phyloP scores from a whole-genome alignment of 2,329 filamentous ascomycete species.

The Harringtonia lauricola region DNA sequence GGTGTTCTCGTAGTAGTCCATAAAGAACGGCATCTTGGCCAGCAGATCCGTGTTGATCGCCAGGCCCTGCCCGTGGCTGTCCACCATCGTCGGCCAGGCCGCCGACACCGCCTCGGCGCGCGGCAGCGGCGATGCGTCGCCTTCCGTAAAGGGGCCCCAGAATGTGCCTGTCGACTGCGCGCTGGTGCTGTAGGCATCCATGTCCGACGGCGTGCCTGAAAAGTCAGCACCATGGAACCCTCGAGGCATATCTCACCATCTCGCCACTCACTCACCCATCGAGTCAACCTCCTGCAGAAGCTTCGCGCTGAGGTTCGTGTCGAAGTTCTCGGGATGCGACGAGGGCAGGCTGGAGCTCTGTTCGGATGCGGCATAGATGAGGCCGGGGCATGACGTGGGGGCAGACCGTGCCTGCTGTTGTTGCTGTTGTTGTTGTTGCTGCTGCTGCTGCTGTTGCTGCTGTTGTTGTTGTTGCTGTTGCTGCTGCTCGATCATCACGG shows the following conservation, averaged over 20 bases:
- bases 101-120: constrained; percentile 20
- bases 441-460: constrained; percentile 43
- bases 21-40: constrained; percentile 73
- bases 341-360: constrained; percentile 44
- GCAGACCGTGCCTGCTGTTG: constrained; percentile 33
- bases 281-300: constrained; percentile 44
- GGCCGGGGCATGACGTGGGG: constrained; percentile 49
- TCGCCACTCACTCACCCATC: constrained; percentile 35
- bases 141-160: constrained; percentile 37
- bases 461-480: constrained; percentile 44
- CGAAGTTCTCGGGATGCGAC: constrained; percentile 48
- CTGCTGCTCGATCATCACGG: constrained; percentile 45
- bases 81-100: constrained; percentile 32
- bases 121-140: constrained; percentile 29
- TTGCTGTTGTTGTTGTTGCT: no score
- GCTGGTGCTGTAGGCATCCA: constrained; percentile 40
- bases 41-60: constrained; percentile 53
- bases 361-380: constrained; percentile 50
- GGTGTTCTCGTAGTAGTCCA: constrained; percentile 88
- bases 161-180: constrained; percentile 34
- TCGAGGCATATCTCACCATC: no score
- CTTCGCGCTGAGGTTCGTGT: constrained; percentile 41
- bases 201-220: constrained; percentile 27
- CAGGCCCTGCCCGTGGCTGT: constrained; percentile 26
- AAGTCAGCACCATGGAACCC: neutral